Evolutionary conservation across 1,284 basidiomycete genomes (phyloP), one percentile per base, ranked within the genome.

Genomic region (Pterulicium gracile): DNA sequence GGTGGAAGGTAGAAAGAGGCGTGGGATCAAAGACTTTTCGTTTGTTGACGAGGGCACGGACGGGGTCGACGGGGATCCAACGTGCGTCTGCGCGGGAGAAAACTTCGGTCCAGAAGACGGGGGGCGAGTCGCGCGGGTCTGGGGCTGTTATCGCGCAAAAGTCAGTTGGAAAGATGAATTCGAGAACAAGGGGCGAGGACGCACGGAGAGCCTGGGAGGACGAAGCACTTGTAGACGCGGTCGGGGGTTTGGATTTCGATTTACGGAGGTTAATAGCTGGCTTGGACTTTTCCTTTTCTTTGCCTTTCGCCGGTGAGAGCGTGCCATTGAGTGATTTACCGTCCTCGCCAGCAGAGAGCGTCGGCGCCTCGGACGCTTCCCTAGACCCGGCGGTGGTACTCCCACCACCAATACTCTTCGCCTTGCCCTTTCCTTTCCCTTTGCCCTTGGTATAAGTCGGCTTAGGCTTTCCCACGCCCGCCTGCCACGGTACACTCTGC

Each of bases 31-130:
- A 98, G 19, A 76, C 68, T 48, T 78, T 81, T 52, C 81, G 79
- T 56, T 87, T 88, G 55, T 92, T 84, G 50, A 94, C 81, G 45
- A 82, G 73, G 35, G 75, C 80, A 10, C 86, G 79, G 21, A 94
- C 75, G 3, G 92, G 90, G 61, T 99, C 96, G 36, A 98, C 83
- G 0, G 92, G 86, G 15, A 98, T 70, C 95, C 95, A 99, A 35
- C 82, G 80, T 41, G 79, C 81, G 63, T 97, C 93, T 1, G 93
- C 81, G 15, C 89, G 81, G 21, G 89, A 94, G 64, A 94, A 99
- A 0, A 97, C 89, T 63, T 98, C 96, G 1, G 89, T 91, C 96
- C 95, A 99, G 63, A 94, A 91, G 2, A 95, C 84, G 0, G 95
- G 96, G 1, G 93, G 86, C n/a, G 79, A 73, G 24, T 57, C 65